Base-by-base conservation (phyloP, 805 yeast species). In the Suhomyces sp. region DNA sequence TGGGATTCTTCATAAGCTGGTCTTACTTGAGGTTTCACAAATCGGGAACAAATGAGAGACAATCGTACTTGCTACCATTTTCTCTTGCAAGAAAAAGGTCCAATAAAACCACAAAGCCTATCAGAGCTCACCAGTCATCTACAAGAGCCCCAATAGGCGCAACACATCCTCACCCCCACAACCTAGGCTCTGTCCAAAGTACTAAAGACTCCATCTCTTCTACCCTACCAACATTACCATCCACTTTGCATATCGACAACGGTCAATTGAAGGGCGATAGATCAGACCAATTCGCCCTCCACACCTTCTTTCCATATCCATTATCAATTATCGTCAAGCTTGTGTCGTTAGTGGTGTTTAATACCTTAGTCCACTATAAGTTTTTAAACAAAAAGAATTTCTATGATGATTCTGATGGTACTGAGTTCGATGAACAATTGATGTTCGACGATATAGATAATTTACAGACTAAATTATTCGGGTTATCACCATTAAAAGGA, bases 231-330 rank as follows among this genome's bases (percentile, higher is more conserved):
- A 32, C 20, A 4, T 8, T 37, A 18, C 17, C 32, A 13, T 19
- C 46, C 5, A n/a, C 38, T 13, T 18, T 34, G 6, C 27, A 15
- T 6, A 28, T 43, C 16, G 51, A 48, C 10, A 31, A 30, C 25
- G 30, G 33, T 9, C 39, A 32, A 11, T 12, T 31, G 10, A 28
- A 24, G 15, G 70, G 58, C 25, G 68, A 53, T 31, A 47, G 60
- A 28, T 51, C 56, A 1, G 59, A 50, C 11, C 58, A 47, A 47
- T 62, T 63, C 40, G 40, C 73, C 9, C 43, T 69, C 10, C 43
- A 53, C 35, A 63, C 74, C 1, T 68, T 68, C 47, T 67, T 68
- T 51, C 75, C 74, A 1, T 47, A 47, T 13, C 74, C 74, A 1
- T 19, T 69, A 8, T 59, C 70, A 11, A 21, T 46, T 3, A 1